A percentile compares a stretch with the other conserved stretches of the same genome.
phyloP scores from a whole-genome alignment of 495 filamentous ascomycete genomes.

The Durotheca rogersii region DNA sequence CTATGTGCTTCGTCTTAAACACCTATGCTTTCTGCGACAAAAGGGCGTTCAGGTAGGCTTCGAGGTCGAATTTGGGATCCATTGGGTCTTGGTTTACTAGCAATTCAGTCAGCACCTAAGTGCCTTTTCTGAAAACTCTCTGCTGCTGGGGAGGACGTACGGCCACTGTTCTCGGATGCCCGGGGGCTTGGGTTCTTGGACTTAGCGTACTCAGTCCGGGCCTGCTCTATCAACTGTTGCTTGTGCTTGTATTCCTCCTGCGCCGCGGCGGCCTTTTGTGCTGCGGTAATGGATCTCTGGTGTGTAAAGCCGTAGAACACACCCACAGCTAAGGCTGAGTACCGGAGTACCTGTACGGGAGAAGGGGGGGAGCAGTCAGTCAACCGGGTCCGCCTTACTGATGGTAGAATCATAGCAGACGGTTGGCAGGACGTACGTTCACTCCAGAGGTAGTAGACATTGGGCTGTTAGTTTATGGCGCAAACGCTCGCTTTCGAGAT shows the following conservation, averaged over 20 bases:
- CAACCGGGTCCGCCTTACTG: slow-evolving; percentile 12
- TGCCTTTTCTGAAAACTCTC: not conserved
- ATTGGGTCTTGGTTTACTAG: slow-evolving; percentile 81
- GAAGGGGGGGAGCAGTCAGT: too few species aligned
- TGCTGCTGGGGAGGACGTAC: slow-evolving; percentile 51
- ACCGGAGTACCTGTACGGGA: slow-evolving; percentile 87
- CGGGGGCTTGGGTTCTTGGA: slow-evolving; percentile 67
- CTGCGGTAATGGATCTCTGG: slow-evolving; percentile 70
- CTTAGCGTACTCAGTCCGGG: slow-evolving; percentile 86
- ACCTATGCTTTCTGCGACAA: slow-evolving; percentile 48
- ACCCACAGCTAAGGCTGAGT: slow-evolving; percentile 82
- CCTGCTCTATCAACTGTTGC: slow-evolving; percentile 81
- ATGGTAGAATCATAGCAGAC: slow-evolving; percentile 16
- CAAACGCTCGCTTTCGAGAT: slow-evolving; percentile 13
- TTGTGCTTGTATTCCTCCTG: slow-evolving; percentile 85
- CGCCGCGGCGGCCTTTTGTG: slow-evolving; percentile 63
- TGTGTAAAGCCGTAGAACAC: slow-evolving; percentile 91
- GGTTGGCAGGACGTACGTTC: slow-evolving; percentile 54
- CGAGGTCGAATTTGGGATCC: slow-evolving; percentile 86
- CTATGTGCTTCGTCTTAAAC: slow-evolving; percentile 20
- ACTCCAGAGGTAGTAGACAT: slow-evolving; percentile 61
- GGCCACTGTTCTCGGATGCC: slow-evolving; percentile 50
- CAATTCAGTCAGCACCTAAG: slow-evolving; percentile 17
- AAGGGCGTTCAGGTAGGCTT: slow-evolving; percentile 73
- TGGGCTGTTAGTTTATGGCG: slow-evolving; percentile 30